Evolutionary conservation across 306 rosid species (phyloP), one percentile per base, ranked within the genome.

Genomic region (Casuarina cunninghamiana): DNA sequence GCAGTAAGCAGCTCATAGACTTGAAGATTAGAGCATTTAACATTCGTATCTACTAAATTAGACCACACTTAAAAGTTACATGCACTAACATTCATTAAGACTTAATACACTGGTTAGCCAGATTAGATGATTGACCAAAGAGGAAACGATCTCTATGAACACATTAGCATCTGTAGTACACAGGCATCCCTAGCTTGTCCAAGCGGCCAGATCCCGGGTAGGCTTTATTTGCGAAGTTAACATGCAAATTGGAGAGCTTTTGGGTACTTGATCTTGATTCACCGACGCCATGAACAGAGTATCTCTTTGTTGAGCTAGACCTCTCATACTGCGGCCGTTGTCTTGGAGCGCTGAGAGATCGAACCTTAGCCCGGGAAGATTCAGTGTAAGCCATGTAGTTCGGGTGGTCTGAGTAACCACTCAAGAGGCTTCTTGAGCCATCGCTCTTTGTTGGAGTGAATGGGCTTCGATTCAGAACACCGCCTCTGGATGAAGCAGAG

Each of bases 181-280:
- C 21, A 39, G 96, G 99, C 97, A 95, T 91, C 21, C 97, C 99
- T 21, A 84, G 90, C 86, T 84, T 89, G 86, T 93, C 99, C 88
- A 95, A 88, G 16, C 95, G 96, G 72, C 97, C 99, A 44, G 97
- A 95, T 32, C 89, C 98, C 6, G 87, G 96, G 81, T 90, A 90
- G 44, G 88, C 93, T 77, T 91, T 91, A 86, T 51, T 80, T 1
- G 86, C 65, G 61, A 93, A 90, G 77, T 76, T 91, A 10, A 89
- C 74, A 8, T 87, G 97, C 84, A 89, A 77, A 37, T 88, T 38
- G 19, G 93, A 79, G 17, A 76, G 41, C 82, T 79, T 81, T 66
- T 82, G 93, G 6, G 85, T 51, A 53, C 67, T 76, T 26, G 79
- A 69, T 63, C 77, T 86, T 1, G 85, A 61, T 55, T 85, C 84